Conservation (phyloP, 1,139 yeast species). For the Candida gigantensis region DNA sequence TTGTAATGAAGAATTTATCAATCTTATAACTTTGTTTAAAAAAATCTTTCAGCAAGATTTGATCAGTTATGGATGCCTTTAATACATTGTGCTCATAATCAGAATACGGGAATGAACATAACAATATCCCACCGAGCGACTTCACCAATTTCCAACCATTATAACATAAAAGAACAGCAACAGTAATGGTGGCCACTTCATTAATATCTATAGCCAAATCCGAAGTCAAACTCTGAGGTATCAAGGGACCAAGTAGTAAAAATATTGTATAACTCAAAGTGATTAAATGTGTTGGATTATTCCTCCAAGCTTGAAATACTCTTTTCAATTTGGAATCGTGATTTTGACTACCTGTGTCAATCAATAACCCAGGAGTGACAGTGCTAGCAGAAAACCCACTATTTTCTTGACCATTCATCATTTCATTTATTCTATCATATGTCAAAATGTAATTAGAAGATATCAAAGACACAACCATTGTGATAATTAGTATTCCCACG, state of each 20-base stretch:
- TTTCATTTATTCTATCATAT: constrained; percentile 35
- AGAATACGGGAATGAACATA: constrained; percentile 54
- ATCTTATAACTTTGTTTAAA: constrained; percentile 53
- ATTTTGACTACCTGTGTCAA: constrained; percentile 6
- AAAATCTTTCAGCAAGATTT: constrained; percentile 46
- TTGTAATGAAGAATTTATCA: constrained; percentile 54
- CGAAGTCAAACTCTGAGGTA: constrained; percentile 31
- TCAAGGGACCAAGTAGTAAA: constrained; percentile 33
- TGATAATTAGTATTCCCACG: constrained; percentile 28
- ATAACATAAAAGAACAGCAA: constrained; percentile 50
- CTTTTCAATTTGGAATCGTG: constrained; percentile 3
- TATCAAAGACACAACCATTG: constrained; percentile 34
- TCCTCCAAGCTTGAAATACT: constrained; percentile 24
- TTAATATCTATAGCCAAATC: constrained; percentile 41
- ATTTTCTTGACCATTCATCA: constrained; percentile 20
- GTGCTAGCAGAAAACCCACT: background rate
- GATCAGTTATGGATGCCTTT: constrained; percentile 34
- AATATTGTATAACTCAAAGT: constrained; percentile 57
- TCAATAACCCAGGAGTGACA: background rate
- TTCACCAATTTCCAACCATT: constrained; percentile 59
- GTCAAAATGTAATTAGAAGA: constrained; percentile 41
- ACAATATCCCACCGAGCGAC: constrained; percentile 51
- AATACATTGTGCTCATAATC: constrained; percentile 39
- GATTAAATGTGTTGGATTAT: constrained; percentile 63
- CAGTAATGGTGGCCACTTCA: constrained; percentile 51